A percentile compares a stretch with the other conserved stretches of the same genome.
phyloP scores from a whole-genome alignment of 352 stramenopile species.

The Phytophthora fragariaefolia region DNA sequence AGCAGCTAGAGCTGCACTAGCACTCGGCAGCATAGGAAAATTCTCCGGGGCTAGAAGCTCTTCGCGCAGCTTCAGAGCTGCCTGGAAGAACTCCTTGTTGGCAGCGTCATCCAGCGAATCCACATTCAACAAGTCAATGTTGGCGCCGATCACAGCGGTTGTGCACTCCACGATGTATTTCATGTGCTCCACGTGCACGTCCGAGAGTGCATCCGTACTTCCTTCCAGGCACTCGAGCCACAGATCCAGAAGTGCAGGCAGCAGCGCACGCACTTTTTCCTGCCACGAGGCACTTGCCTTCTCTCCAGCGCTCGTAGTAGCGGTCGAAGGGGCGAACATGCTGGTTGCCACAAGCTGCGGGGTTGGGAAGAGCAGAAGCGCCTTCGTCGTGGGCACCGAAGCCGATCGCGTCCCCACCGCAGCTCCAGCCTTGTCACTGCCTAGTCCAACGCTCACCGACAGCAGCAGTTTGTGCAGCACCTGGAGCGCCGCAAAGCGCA shows the following conservation, averaged over 20 bases:
- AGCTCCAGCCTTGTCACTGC: neutral
- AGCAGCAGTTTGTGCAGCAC: slow-evolving; percentile 73
- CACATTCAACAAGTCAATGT: slow-evolving; percentile 33
- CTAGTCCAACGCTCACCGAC: slow-evolving; percentile 44
- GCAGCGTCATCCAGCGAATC: slow-evolving; percentile 27
- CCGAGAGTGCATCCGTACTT: slow-evolving; percentile 57
- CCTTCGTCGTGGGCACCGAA: slow-evolving; percentile 37
- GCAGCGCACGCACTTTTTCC: slow-evolving; percentile 64
- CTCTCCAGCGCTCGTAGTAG: slow-evolving; percentile 20
- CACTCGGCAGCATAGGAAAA: slow-evolving; percentile 70
- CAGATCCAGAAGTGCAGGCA: slow-evolving; percentile 69
- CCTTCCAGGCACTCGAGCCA: slow-evolving; percentile 79
- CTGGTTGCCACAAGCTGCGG: slow-evolving; percentile 43
- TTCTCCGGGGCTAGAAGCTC: slow-evolving; percentile 52
- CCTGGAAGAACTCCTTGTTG: slow-evolving; percentile 35
- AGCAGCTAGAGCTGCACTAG: slow-evolving; percentile 48
- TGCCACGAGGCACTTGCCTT: slow-evolving; percentile 65
- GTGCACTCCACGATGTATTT: slow-evolving; percentile 79
- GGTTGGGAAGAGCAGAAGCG: slow-evolving; percentile 61
- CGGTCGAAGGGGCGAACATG: slow-evolving; percentile 32
- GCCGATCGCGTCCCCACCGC: slow-evolving; percentile 14
- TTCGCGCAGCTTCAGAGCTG: slow-evolving; percentile 59
- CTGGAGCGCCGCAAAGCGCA: slow-evolving; percentile 68
- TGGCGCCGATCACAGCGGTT: slow-evolving; percentile 63
- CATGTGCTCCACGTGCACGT: slow-evolving; percentile 79